These are phyloP conservation scores for Penicillium longicatenatum DNA, from an alignment of 495 filamentous ascomycete species.

Conservation along the genomic window DNA sequence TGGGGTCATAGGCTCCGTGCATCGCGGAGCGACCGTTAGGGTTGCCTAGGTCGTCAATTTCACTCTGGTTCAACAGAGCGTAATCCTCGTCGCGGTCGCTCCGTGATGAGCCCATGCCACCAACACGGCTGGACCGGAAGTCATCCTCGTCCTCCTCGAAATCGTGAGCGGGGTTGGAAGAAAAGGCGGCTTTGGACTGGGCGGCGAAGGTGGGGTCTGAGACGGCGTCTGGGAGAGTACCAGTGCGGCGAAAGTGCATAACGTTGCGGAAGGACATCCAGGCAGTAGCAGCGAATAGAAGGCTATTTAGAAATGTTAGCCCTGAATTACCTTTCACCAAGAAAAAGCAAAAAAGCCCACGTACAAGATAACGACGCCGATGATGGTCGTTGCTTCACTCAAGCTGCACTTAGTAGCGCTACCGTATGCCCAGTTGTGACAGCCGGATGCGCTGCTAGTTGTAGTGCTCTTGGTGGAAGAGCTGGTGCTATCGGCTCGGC, in stretches of 20 bases:
- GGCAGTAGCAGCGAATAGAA: slow-evolving; percentile 72
- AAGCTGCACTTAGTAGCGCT: slow-evolving; percentile 61
- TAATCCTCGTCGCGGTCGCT: slow-evolving; percentile 50
- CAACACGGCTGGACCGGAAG: slow-evolving; percentile 46
- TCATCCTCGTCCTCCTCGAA: slow-evolving; percentile 53
- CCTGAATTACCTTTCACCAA: not conserved
- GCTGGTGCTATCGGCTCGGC: slow-evolving; percentile 1
- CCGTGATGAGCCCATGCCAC: slow-evolving; percentile 34
- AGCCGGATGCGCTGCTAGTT: slow-evolving; percentile 35
- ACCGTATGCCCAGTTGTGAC: slow-evolving; percentile 58
- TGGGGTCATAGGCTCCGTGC: slow-evolving; percentile 45
- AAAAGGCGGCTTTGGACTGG: slow-evolving; percentile 53
- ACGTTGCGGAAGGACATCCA: slow-evolving; percentile 77
- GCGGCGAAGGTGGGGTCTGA: slow-evolving; percentile 53
- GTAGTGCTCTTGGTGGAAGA: slow-evolving; percentile 7
- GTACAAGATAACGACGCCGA: slow-evolving; percentile 82
- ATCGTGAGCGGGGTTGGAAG: slow-evolving; percentile 50
- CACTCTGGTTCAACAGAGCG: slow-evolving; percentile 48
- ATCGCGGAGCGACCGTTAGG: slow-evolving; percentile 37
- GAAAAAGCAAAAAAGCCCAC: slow-evolving; percentile 24
- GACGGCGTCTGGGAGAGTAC: slow-evolving; percentile 68
- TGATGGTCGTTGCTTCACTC: slow-evolving; percentile 75
- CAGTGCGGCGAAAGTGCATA: slow-evolving; percentile 75
- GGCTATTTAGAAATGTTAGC: slow-evolving; percentile 46
- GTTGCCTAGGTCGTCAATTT: slow-evolving; percentile 44